Evolutionary conservation across 2,329 filamentous ascomycete genomes (phyloP).

Genomic region (Leptographium wingfieldii): DNA sequence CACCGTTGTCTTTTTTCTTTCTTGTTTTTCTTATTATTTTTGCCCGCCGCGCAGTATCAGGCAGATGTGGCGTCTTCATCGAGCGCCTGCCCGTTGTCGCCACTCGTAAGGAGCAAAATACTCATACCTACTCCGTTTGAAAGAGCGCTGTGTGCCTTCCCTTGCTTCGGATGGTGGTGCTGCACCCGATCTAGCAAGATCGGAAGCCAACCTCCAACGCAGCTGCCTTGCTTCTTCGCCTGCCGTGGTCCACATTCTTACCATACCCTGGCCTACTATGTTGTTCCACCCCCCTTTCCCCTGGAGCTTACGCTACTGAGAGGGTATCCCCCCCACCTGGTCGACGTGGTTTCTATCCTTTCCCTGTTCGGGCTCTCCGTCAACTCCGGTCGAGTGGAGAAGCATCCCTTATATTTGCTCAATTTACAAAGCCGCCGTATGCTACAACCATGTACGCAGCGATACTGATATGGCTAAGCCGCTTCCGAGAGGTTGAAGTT

Average conservation of each 20-base stretch:
- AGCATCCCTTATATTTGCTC: neutral
- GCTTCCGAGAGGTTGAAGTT: neutral
- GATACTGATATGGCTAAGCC: neutral
- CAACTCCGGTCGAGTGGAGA: neutral
- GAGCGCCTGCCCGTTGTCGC: neutral
- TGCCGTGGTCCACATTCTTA: neutral
- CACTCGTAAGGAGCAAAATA: neutral
- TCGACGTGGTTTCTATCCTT: neutral
- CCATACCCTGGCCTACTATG: neutral
- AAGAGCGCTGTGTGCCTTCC: neutral
- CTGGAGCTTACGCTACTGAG: neutral
- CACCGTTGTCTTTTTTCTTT: too few relatives aligned
- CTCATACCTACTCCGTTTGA: too few relatives aligned
- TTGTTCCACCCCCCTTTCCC: neutral
- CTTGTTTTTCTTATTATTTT: too few relatives aligned
- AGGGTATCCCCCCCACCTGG: neutral
- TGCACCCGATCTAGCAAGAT: neutral
- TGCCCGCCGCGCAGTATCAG: too few relatives aligned
- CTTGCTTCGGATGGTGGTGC: neutral
- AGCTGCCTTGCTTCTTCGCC: neutral
- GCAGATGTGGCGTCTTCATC: neutral
- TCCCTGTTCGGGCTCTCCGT: slow-evolving; percentile 3
- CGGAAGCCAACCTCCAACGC: neutral
- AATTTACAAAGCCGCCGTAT: neutral
- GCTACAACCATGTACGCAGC: neutral